Evolutionary conservation across 352 stramenopile genomes (phyloP), one percentile per base, ranked within the genome.

Genomic region (Phytophthora megakarya): DNA sequence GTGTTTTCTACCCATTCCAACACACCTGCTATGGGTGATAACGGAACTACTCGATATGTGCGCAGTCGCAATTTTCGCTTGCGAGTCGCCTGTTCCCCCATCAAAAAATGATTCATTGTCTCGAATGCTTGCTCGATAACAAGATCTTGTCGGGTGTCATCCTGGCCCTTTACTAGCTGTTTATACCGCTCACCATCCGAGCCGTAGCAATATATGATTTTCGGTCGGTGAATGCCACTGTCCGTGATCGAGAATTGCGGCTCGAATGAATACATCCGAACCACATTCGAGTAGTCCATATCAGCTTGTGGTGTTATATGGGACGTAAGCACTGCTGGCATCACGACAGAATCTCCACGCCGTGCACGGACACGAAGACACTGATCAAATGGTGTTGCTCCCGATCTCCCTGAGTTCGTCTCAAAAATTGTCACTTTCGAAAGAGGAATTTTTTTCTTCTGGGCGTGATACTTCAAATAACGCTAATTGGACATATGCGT

Each of bases 1-100:
- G 97, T 99, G 63, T 98, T 90, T 48, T 99, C 85, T 9, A 99
- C 97, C 96, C 96, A 99, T 73, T 99, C 97, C 6, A 99, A 76
- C 46, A 99, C 95, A 26, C 98, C 98, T 50, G 89, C 92, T 19
- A 93, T 88, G 5, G 96, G 96, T 12, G 84, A 94, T 6, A 96
- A 59, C 38, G 88, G 88, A 10, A 94, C 83, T 23, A 99, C 96
- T 56, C 96, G 97, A 78, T 99, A 99, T 16, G 97, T 99, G 10
- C 96, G 86, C 15, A 99, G 72, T 3, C 79, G 76, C 19, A 98
- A 74, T 13, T 91, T 86, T 3, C 88, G 78, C 43, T 86, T 75
- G 1, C 75, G 63, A 35, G 84, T 92, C 8, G 68, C 60, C 18
- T 78, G 68, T 38, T 96, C 79, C 19, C 90, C 82, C 23, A 72